A percentile compares a stretch with the other conserved stretches of the same genome.
These are phyloP conservation scores for Fusarium sp. DNA, from an alignment of 2,329 filamentous ascomycete genomes.

Conservation along the genomic window DNA sequence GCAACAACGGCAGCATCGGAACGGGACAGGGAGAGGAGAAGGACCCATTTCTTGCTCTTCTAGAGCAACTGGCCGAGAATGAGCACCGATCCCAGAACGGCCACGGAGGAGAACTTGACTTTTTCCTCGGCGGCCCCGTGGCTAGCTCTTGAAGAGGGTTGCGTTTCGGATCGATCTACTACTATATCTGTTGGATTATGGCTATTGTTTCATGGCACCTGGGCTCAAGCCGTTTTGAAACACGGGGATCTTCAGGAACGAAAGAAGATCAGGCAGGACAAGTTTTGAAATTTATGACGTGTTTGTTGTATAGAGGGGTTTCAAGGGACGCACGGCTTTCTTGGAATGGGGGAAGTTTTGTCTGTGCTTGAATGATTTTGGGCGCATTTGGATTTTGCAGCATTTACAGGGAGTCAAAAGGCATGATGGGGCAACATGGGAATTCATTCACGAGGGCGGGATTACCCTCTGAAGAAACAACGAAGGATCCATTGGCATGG, in stretches of 20 bases:
- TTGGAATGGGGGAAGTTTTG: neutral
- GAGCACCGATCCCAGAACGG: conserved; percentile 68
- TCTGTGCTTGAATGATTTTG: conserved; percentile 5
- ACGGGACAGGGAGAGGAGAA: conserved; percentile 68
- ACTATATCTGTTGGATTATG: neutral
- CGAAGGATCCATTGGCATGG: neutral
- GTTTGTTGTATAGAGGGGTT: conserved; percentile 6
- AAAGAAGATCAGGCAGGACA: neutral
- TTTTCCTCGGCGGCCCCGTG: conserved; percentile 64
- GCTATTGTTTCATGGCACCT: conserved; percentile 8
- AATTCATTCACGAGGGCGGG: conserved; percentile 28
- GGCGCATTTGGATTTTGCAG: conserved; percentile 28
- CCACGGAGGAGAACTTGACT: conserved; percentile 77
- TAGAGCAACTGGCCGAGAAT: conserved; percentile 85
- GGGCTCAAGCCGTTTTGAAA: neutral
- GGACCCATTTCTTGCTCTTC: conserved; percentile 78
- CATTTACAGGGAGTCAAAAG: conserved; percentile 34
- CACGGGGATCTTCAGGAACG: conserved; percentile 4
- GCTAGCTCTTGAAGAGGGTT: conserved; percentile 17
- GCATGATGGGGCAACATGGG: conserved; percentile 14
- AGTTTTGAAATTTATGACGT: conserved; percentile 2
- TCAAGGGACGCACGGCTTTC: conserved; percentile 2
- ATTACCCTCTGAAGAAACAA: conserved; percentile 23
- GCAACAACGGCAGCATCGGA: conserved; percentile 59
- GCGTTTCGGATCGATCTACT: neutral